These are phyloP conservation scores for Beta macrorhiza DNA, from an alignment of 179 eudicot species.

Conservation along the genomic window DNA sequence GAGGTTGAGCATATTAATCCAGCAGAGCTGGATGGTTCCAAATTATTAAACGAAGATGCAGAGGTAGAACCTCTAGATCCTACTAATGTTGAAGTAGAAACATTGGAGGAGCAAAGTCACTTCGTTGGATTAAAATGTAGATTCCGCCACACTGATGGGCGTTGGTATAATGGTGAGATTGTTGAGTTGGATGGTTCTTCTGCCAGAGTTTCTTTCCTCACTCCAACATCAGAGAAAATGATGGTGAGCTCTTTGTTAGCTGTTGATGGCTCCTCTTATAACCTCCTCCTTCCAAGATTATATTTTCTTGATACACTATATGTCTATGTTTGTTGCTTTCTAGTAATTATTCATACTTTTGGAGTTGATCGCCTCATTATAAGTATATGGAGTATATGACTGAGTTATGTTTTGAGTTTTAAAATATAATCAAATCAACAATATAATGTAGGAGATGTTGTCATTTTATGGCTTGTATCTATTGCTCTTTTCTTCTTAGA, in stretches of 20 bases:
- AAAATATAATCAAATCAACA: too few relatives aligned
- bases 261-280: neutral
- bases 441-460: neutral
- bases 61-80: slow-evolving; percentile 47
- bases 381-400: neutral
- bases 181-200: slow-evolving; percentile 53
- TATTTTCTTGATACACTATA: neutral
- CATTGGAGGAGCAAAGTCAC: slow-evolving; percentile 44
- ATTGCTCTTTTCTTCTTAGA: neutral
- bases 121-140: slow-evolving; percentile 85
- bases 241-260: slow-evolving; percentile 51
- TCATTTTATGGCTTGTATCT: neutral
- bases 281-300: neutral
- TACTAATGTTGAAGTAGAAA: slow-evolving; percentile 45
- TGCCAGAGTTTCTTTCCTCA: slow-evolving; percentile 76
- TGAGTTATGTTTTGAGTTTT: neutral
- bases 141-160: slow-evolving; percentile 86
- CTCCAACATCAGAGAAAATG: slow-evolving; percentile 79
- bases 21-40: slow-evolving; percentile 21
- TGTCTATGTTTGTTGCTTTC: neutral
- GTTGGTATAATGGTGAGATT: slow-evolving; percentile 79
- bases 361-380: neutral
- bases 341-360: neutral
- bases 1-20: slow-evolving; percentile 46
- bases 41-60: slow-evolving; percentile 32